A percentile compares a stretch with the other conserved stretches of the same genome.
These are phyloP conservation scores for Heimioporus sp. DNA, from an alignment of 768 basidiomycete species.

Conservation along the genomic window DNA sequence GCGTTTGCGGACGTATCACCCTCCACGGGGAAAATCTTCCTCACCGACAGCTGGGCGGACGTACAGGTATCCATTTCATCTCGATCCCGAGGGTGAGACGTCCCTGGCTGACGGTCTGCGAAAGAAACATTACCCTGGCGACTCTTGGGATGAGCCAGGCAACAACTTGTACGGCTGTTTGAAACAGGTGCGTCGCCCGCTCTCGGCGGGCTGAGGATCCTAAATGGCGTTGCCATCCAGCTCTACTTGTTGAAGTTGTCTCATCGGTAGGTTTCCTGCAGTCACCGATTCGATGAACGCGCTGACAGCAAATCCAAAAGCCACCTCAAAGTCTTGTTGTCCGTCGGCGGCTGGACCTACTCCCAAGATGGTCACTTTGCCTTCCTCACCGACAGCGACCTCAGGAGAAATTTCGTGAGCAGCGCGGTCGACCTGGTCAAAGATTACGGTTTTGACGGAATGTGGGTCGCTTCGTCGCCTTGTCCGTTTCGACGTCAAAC, in stretches of 20 bases:
- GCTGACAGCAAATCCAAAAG: slow-evolving; percentile 17
- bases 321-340: slow-evolving; percentile 51
- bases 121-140: slow-evolving; percentile 69
- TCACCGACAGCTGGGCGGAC: slow-evolving; percentile 78
- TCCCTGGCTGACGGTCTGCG: slow-evolving; percentile 6
- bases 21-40: slow-evolving; percentile 55
- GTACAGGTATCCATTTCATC: slow-evolving; percentile 42
- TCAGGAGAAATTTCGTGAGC: slow-evolving; percentile 56
- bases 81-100: not conserved
- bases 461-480: slow-evolving; percentile 38
- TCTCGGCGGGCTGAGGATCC: not conserved
- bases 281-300: not conserved
- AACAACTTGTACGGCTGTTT: slow-evolving; percentile 81
- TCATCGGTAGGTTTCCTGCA: slow-evolving; percentile 35
- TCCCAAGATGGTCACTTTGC: slow-evolving; percentile 66
- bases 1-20: slow-evolving; percentile 74
- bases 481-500: not conserved
- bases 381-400: slow-evolving; percentile 52
- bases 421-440: slow-evolving; percentile 62
- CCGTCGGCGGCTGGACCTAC: slow-evolving; percentile 67
- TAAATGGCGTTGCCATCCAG: slow-evolving; percentile 7
- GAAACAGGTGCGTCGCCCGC: slow-evolving; percentile 56
- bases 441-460: slow-evolving; percentile 81
- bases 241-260: slow-evolving; percentile 57
- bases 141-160: slow-evolving; percentile 71